A percentile compares a stretch with the other conserved stretches of the same genome.
phyloP scores from a whole-genome alignment of 2,329 filamentous ascomycete species.

The Aspergillus sp. region DNA sequence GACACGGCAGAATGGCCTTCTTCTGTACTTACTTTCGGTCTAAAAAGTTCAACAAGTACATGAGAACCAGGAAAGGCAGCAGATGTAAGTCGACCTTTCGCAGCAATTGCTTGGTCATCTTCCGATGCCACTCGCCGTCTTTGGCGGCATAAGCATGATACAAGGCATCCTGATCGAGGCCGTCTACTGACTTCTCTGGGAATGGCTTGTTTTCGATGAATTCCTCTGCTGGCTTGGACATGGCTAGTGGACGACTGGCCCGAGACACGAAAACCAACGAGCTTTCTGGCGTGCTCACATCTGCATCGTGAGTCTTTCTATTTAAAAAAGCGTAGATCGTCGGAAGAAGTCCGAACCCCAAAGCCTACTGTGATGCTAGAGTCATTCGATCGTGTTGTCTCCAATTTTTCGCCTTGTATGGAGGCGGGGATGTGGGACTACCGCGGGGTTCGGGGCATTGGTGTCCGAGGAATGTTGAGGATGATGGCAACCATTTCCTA shows the following conservation, averaged over 20 bases:
- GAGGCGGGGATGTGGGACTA: background rate
- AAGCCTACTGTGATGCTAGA: background rate
- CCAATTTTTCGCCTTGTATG: background rate
- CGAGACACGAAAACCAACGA: background rate
- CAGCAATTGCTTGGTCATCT: conserved; percentile 22
- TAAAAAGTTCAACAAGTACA: conserved; percentile 32
- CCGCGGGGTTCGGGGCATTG: background rate
- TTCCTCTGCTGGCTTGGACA: conserved; percentile 1
- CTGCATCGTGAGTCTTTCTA: background rate
- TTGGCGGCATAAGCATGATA: conserved; percentile 26
- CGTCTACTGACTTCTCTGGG: background rate
- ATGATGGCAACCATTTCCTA: no score
- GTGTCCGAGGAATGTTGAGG: no score
- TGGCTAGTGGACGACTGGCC: background rate
- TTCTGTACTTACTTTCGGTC: conserved; percentile 23
- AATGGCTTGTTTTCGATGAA: background rate
- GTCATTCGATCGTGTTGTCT: background rate
- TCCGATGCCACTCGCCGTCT: conserved; percentile 23
- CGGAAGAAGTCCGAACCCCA: background rate
- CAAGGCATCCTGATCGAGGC: conserved; percentile 21
- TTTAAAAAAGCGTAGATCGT: background rate
- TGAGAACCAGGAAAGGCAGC: conserved; percentile 27
- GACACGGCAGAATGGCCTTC: background rate
- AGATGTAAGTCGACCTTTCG: conserved; percentile 29
- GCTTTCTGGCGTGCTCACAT: no score